Evolutionary conservation across 2,329 filamentous ascomycete species (phyloP), one percentile per base, ranked within the genome.

Genomic region (Cercospora nicotianae): DNA sequence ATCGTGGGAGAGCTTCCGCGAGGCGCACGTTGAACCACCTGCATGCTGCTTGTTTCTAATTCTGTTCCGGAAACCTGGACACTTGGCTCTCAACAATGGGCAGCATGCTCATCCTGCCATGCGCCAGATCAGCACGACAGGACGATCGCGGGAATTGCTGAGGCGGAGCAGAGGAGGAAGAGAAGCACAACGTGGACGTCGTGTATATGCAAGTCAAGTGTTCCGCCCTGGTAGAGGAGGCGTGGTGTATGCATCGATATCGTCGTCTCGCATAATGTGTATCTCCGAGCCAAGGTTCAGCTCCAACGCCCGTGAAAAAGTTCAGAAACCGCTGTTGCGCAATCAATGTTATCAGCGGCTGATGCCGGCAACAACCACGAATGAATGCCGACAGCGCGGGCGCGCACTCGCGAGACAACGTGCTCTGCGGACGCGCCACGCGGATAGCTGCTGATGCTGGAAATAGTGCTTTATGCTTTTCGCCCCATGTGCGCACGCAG

Each of bases 11-110:
- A 31, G 31, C 18, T 53, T 53, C 48, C 48, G 48, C 48, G 48
- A 20, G 16, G 28, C 20, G 18, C 20, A 13, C 28, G 55, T 58
- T 58, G 55, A 58, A 58, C 28, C 16, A 58, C 55, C 7, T 58
- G 55, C 55, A 58, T 31, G 55, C 28, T 28, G 28, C 55, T 58
- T 58, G 55, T 58, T 26, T 31, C 55, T 58, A 18, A 58, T 12
- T 33, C 31, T 31, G 55, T 36, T 33, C 28, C 28, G 55, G 55
- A 33, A 36, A 31, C 55, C 55, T 58, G 55, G 55, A 23, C n/a
- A 28, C 55, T 58, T 58, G 55, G 53, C 55, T 30, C 55, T 58
- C 55, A 58, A 58, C 55, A 33, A 33, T 58, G 55, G 28, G 28
- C 28, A 58, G 51, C 51, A 57, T 57, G 5, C 20, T 30, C 51